A percentile compares a stretch with the other conserved stretches of the same genome.
Evolutionary conservation across 352 stramenopile genomes (phyloP).

Genomic region (Phytophthora litchii): DNA sequence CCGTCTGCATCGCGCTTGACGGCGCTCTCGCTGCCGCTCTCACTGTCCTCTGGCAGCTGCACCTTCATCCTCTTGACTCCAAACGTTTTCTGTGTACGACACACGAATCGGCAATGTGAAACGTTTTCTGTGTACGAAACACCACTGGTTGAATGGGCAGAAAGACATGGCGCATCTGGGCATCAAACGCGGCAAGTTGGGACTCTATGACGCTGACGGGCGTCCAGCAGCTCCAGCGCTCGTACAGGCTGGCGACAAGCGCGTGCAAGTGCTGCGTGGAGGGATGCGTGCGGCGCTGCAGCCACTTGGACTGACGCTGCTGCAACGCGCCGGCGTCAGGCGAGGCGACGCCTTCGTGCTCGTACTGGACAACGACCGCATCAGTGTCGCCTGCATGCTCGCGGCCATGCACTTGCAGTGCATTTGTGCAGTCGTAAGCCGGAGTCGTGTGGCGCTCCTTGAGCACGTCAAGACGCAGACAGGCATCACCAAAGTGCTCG

Average conservation of each 20-base stretch:
- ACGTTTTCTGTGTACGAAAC: conserved; percentile 3
- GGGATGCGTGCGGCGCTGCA: conserved; percentile 51
- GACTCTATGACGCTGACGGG: conserved; percentile 47
- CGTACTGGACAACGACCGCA: conserved; percentile 74
- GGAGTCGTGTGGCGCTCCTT: conserved; percentile 55
- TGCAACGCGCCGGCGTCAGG: conserved; percentile 41
- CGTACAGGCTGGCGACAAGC: conserved; percentile 16
- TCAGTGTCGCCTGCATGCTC: conserved; percentile 76
- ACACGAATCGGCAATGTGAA: conserved; percentile 4
- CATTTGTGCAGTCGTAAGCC: conserved; percentile 58
- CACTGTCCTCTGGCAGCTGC: conserved; percentile 9
- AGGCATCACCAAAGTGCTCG: conserved; percentile 62
- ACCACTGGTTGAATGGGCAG: conserved; percentile 8
- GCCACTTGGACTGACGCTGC: conserved; percentile 51
- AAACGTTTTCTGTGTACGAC: conserved; percentile 2
- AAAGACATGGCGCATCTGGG: conserved; percentile 48
- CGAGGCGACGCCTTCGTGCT: conserved; percentile 63
- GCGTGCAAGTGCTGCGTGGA: conserved; percentile 45
- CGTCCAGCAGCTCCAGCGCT: conserved; percentile 4
- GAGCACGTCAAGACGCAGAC: conserved; percentile 60
- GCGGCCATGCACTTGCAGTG: conserved; percentile 68
- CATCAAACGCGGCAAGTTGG: conserved; percentile 65
- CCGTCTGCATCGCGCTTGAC: conserved; percentile 8
- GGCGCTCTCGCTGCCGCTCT: conserved; percentile 37
- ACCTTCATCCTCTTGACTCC: conserved; percentile 9